A percentile compares a stretch with the other conserved stretches of the same genome.
Evolutionary conservation across 2,329 filamentous ascomycete genomes (phyloP).

Genomic region (Didymella lethalis): DNA sequence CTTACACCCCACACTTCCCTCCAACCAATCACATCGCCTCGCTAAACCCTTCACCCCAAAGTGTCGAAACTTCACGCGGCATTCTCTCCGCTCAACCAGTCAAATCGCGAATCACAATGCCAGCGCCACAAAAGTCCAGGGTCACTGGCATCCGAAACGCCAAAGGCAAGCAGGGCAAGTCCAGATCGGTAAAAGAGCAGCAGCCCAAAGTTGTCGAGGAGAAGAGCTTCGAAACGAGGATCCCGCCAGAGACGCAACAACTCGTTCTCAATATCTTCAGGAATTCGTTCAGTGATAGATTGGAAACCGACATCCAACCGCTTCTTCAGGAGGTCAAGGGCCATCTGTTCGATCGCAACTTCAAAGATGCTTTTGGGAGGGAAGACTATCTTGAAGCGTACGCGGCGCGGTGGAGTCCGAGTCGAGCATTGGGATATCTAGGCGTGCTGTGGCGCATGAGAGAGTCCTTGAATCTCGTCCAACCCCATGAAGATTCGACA

Average conservation of each 20-base stretch:
- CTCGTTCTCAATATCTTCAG: slow-evolving; percentile 76
- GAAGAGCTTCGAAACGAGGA: slow-evolving; percentile 20
- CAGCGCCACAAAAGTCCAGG: slow-evolving; percentile 10
- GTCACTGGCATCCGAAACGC: slow-evolving; percentile 27
- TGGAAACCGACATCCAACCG: slow-evolving; percentile 58
- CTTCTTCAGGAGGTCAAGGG: slow-evolving; percentile 83
- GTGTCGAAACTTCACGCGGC: slow-evolving; percentile 21
- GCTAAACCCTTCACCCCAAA: slow-evolving; percentile 20
- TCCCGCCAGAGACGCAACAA: slow-evolving; percentile 69
- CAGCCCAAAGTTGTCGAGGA: slow-evolving; percentile 17
- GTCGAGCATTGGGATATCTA: slow-evolving; percentile 82
- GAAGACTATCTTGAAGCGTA: slow-evolving; percentile 80
- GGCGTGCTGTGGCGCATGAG: slow-evolving; percentile 59
- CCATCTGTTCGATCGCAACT: slow-evolving; percentile 86
- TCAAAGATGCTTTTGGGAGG: slow-evolving; percentile 77
- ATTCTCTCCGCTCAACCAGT: slow-evolving; percentile 15
- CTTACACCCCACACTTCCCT: slow-evolving; percentile 15
- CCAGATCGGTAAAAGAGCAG: slow-evolving; percentile 21
- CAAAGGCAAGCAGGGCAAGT: slow-evolving; percentile 23
- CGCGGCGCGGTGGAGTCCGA: slow-evolving; percentile 88
- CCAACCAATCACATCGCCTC: slow-evolving; percentile 15
- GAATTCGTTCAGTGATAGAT: slow-evolving; percentile 62
- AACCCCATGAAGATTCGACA: background rate
- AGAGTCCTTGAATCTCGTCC: slow-evolving; percentile 24
- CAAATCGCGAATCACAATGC: slow-evolving; percentile 10